Evolutionary conservation across 2,329 filamentous ascomycete species (phyloP), one percentile per base, ranked within the genome.

Genomic region (Fusarium annulatum): DNA sequence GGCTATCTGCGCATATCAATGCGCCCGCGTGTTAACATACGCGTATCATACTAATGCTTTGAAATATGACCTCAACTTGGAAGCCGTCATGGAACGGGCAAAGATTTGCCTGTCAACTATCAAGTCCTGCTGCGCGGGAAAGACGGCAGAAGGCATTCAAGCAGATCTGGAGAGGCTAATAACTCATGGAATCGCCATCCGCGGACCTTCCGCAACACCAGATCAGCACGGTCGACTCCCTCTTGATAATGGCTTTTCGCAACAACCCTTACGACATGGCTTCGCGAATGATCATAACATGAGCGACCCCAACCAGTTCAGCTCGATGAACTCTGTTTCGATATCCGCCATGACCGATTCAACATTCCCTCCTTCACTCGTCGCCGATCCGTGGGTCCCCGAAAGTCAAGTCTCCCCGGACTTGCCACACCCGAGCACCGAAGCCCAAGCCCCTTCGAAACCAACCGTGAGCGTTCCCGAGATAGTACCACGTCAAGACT

Each of bases 1-100:
- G 42, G 85, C 88, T 12, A 84, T 87, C 8, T 89, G 88, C 68
- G 85, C 87, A 3, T 88, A 88, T 62, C 87, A 89, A 71, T 89
- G 88, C 59, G 85, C 85, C 15, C 84, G 86, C 34, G 85, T 89
- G 76, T 79, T 90, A 58, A 87, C 86, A 39, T 87, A 88, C 69
- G 84, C 84, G 5, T 84, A 86, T 57, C 86, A 87, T 60, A 85
- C 82, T 26, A 83, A 83, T 49, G 82, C 80, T 3, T 80, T 79
- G 7, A 85, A 86, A 53, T 81, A 86, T 48, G 82, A 84, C 4
- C 79, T 88, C 21, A 84, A 82, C 3, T 76, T 81, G 7, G 87
- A 87, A 18, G 81, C 82, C 21, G 84, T 89, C 28, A 77, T 84
- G 48, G 87, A 89, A 58, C 83, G 87, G 46, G 85, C 86, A 6